A percentile compares a stretch with the other conserved stretches of the same genome.
Evolutionary conservation across 192 early-diverging fungal species (phyloP).

Genomic region (Diversispora eburnea): DNA sequence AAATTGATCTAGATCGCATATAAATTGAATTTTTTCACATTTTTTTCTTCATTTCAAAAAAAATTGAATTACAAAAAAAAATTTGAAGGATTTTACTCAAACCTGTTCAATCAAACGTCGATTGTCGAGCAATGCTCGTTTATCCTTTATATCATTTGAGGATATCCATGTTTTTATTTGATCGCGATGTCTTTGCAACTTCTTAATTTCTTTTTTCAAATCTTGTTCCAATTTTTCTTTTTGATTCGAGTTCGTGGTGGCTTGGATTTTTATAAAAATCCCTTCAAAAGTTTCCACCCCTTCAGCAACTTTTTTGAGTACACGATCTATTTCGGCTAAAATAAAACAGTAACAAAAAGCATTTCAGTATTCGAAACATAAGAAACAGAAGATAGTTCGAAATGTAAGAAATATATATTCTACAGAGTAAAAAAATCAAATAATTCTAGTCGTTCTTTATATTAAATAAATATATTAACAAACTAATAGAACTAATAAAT

Average conservation of each 20-base stretch:
- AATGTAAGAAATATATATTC: background rate
- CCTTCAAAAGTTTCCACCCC: constrained; percentile 94
- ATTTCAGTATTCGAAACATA: background rate
- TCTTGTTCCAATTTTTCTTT: constrained; percentile 97
- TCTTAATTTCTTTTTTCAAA: constrained; percentile 99
- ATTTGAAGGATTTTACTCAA: background rate
- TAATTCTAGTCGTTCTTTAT: background rate
- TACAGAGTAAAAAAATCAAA: background rate
- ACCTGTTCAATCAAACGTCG: constrained; percentile 90
- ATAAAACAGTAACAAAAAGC: constrained; percentile 2
- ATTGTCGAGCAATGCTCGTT: constrained; percentile 81
- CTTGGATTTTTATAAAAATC: constrained; percentile 84
- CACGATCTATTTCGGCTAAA: constrained; percentile 92
- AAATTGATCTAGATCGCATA: background rate
- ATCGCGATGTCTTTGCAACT: constrained; percentile 91
- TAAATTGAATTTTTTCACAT: background rate
- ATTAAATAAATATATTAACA: background rate
- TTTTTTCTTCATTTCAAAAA: no score
- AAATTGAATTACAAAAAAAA: background rate
- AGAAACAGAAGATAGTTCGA: background rate
- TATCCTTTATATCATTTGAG: constrained; percentile 96
- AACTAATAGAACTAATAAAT: background rate
- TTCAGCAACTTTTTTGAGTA: constrained; percentile 91
- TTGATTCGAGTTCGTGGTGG: constrained; percentile 77
- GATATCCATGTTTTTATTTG: constrained; percentile 98